Base-by-base conservation (phyloP, 208 protist species). In the Herpetomonas muscarum region DNA sequence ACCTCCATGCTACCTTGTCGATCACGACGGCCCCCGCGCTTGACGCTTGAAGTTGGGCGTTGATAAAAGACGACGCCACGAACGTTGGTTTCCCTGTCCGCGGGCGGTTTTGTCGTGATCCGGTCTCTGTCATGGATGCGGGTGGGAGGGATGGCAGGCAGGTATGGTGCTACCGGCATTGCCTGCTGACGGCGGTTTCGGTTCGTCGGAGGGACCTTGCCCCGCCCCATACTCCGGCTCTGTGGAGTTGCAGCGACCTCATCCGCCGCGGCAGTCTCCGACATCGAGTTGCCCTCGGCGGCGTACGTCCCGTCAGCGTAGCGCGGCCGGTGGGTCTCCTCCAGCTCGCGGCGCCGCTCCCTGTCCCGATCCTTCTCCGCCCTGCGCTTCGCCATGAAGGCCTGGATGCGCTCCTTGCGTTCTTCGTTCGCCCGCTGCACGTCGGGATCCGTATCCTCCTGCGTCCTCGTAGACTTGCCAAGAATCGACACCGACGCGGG, bases 321-420 rank as follows among this genome's bases (percentile, higher is more conserved):
- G 2, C 44, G 22, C 42, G 30, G 46, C 3, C 41, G 59, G 41
- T 54, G 42, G 26, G 26, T 56, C 39, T 59, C 29, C 49, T 36
- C 25, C 31, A 59, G 24, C 32, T 64, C 50, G 47, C 60, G 41
- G 10, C 50, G 24, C 28, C 56, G 66, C 50, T 64, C 50, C 55
- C 76, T 55, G 53, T 79, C 61, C 41, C 60, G 30, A 34, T 64
- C 29, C 61, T 75, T 85, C 50, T 83, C 63, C 22, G 69, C 65
- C 61, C 65, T 76, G 30, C 81, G 81, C 44, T 59, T 64, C 41
- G 70, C 70, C 64, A 89, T 71, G 53, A 81, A 85, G 10, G 81
- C 76, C 48, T 74, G 64, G 21, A 89, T 76, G 36, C 81, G 74
- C 64, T 81, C 74, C 29, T 71, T 68, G 29, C 81, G 74, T 66